Evolutionary conservation across 116 monocot genomes (phyloP).

Genomic region (Papilionanthe hybrid): DNA sequence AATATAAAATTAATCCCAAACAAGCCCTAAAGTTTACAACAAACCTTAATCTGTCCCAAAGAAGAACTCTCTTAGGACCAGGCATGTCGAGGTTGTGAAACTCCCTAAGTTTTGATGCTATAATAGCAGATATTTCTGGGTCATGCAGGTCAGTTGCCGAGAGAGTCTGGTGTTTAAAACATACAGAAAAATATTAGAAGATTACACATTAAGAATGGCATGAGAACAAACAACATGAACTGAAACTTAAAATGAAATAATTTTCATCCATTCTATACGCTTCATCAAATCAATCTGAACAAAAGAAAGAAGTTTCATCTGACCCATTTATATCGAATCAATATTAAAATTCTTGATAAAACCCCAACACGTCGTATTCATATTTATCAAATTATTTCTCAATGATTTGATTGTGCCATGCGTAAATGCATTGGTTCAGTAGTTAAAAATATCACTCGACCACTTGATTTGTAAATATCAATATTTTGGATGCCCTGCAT

Average conservation of each 20-base stretch:
- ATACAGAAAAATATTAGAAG: neutral
- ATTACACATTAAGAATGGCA: neutral
- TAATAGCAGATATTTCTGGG: conserved; percentile 24
- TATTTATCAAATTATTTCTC: no score
- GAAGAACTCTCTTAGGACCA: conserved; percentile 9
- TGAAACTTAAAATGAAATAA: neutral
- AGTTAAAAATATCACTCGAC: no score
- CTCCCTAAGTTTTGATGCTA: conserved; percentile 14
- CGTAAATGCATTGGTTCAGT: no score
- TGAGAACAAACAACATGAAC: neutral
- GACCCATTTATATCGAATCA: neutral
- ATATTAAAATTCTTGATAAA: no score
- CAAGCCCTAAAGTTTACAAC: neutral
- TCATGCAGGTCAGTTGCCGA: conserved; percentile 30
- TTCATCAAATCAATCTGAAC: neutral
- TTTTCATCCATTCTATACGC: neutral
- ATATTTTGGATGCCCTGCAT: no score
- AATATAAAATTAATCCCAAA: neutral
- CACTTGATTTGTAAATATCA: no score
- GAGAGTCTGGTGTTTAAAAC: conserved; percentile 20
- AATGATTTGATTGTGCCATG: no score
- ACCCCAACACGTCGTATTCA: no score
- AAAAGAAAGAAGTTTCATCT: neutral
- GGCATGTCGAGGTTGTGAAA: conserved; percentile 34
- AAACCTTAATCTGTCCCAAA: conserved; percentile 28